Evolutionary conservation across 192 early-diverging fungal genomes (phyloP).

Genomic region (Lunasporangiospora selenospora): DNA sequence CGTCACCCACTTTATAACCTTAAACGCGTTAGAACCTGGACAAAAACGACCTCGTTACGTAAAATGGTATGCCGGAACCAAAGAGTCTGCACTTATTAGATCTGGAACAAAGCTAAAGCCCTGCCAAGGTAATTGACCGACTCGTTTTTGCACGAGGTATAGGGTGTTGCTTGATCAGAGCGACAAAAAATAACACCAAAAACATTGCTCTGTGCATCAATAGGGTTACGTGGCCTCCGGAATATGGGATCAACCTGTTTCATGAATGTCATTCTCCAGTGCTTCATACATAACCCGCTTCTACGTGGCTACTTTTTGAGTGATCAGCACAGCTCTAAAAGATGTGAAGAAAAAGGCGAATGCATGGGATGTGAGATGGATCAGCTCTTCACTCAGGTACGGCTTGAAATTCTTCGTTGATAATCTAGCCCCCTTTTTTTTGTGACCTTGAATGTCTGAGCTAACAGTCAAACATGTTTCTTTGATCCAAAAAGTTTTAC

Average conservation of each 20-base stretch:
- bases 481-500: constrained; percentile 59
- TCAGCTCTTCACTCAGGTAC: constrained; percentile 75
- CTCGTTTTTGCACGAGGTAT: background rate
- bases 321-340: constrained; percentile 79
- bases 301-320: constrained; percentile 90
- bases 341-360: constrained; percentile 61
- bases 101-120: constrained; percentile 46
- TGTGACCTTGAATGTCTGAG: too few species aligned
- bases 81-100: constrained; percentile 61
- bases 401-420: too few species aligned
- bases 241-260: constrained; percentile 98
- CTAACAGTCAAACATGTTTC: too few species aligned
- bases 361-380: constrained; percentile 98
- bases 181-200: constrained; percentile 48
- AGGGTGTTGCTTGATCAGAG: constrained; percentile 38
- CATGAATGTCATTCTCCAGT: constrained; percentile 94
- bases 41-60: constrained; percentile 50
- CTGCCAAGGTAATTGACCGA: constrained; percentile 69
- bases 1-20: background rate
- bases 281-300: constrained; percentile 91
- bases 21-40: constrained; percentile 50
- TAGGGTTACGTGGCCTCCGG: constrained; percentile 83
- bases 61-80: constrained; percentile 64
- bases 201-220: constrained; percentile 36
- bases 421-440: too few species aligned